These are phyloP conservation scores for Amaranthus cruentus DNA, from an alignment of 148 eudicot species.

Conservation along the genomic window DNA sequence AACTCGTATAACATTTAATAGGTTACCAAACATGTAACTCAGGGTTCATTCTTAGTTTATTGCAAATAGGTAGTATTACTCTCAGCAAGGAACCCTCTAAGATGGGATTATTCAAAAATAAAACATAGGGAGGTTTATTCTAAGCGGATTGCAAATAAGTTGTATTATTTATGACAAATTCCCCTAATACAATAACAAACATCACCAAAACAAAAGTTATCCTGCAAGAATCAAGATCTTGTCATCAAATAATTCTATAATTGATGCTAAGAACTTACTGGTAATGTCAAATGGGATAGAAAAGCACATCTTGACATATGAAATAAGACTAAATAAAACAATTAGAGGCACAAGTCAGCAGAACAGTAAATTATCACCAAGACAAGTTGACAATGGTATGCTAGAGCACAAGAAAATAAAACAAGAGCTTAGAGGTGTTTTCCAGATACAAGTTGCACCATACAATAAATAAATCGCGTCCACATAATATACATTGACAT, in stretches of 20 bases:
- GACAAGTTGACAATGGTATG: slow-evolving; percentile 1
- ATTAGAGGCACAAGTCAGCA: background rate
- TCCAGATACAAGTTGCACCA: background rate
- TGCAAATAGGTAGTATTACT: too few relatives aligned
- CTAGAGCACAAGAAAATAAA: background rate
- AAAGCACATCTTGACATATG: background rate
- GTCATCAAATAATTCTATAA: too few relatives aligned
- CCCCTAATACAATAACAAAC: too few relatives aligned
- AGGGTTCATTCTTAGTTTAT: too few relatives aligned
- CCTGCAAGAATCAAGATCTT: background rate
- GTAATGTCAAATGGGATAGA: background rate
- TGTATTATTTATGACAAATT: too few relatives aligned
- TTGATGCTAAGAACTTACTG: background rate
- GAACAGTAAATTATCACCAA: background rate
- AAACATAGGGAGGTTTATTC: too few relatives aligned
- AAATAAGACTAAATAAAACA: background rate
- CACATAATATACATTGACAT: background rate
- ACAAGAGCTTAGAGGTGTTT: background rate
- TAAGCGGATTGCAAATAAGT: too few relatives aligned
- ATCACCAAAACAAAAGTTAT: background rate
- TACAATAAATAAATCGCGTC: background rate
- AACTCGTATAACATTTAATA: too few relatives aligned
- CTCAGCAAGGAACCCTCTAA: too few relatives aligned
- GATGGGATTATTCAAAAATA: too few relatives aligned
- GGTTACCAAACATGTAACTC: too few relatives aligned